These are phyloP conservation scores for Pleomassaria siparia DNA, from an alignment of 2,329 filamentous ascomycete genomes.

Conservation along the genomic window DNA sequence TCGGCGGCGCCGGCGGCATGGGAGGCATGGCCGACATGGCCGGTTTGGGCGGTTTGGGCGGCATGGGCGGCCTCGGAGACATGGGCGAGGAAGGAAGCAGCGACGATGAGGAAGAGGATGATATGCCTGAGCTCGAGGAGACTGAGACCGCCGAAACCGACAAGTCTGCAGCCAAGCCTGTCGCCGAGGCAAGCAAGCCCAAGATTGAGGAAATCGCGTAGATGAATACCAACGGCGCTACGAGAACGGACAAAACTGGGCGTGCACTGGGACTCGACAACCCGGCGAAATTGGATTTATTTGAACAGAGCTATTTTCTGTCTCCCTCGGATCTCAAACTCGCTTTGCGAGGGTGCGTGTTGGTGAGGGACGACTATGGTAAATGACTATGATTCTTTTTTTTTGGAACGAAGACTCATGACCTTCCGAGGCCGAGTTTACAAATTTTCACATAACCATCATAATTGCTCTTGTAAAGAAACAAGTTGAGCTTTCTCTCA, in stretches of 20 bases:
- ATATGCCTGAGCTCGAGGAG: conserved; percentile 75
- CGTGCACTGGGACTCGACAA: neutral
- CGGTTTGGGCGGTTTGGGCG: conserved; percentile 38
- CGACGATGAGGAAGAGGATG: conserved; percentile 66
- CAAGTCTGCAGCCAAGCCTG: too few species aligned
- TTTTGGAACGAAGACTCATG: too few species aligned
- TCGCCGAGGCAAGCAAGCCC: conserved; percentile 32
- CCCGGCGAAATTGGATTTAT: conserved; percentile 2
- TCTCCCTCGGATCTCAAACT: neutral
- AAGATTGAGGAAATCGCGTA: conserved; percentile 53
- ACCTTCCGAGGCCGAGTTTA: too few species aligned
- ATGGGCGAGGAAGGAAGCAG: conserved; percentile 48
- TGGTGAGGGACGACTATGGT: neutral
- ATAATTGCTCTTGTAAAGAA: neutral
- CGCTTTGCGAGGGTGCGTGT: neutral
- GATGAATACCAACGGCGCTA: conserved; percentile 1
- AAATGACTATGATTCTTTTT: too few species aligned
- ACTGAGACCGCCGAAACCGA: conserved; percentile 28
- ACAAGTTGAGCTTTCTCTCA: neutral
- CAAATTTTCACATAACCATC: neutral
- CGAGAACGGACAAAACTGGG: neutral
- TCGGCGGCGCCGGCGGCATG: conserved; percentile 55
- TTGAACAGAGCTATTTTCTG: neutral
- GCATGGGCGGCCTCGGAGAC: conserved; percentile 30
- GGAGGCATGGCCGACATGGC: conserved; percentile 45